Evolutionary conservation across 805 yeast species (phyloP), one percentile per base, ranked within the genome.

Genomic region (Wickerhamiella brachini): DNA sequence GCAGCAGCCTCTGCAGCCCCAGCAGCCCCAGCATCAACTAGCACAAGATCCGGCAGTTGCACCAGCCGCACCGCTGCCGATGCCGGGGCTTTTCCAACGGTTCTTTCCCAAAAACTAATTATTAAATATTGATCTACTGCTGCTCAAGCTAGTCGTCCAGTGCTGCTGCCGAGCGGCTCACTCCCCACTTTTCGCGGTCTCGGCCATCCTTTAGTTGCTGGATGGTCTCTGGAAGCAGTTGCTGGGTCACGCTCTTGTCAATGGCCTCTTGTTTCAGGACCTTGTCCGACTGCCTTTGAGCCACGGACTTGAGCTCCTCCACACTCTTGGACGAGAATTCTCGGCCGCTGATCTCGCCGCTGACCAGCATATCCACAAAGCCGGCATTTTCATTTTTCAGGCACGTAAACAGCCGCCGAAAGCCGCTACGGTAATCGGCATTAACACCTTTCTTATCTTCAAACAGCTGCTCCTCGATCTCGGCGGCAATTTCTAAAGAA

Each of bases 111-210:
- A 9, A 29, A 29, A 29, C 12, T 29, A 29, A 29, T 29, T 26
- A 26, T 26, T 26, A 26, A 26, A 26, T 26, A 26, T 26, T 6
- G 9, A 26, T 26, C 6, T n/a, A n/a, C n/a, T n/a, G n/a, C n/a
- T n/a, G n/a, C n/a, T n/a, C n/a, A 29, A 13, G 13, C 45, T 42
- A 56, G 45, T 64, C 62, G 47, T 68, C 71, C 1, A 67, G 54
- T 0, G 71, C 70, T 5, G 73, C 73, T 3, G 72, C 72, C 7
- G 72, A 68, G 8, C 62, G 53, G 10, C 65, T 61, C 1, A 68
- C 69, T 5, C 72, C 73, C 73, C 73, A 69, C 45, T 70, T 69
- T 45, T 65, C 72, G 9, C 71, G 51, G 31, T 67, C 71, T 2
- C 72, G 54, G 41, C 73, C 73, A 49, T 69, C 73, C 43, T 68